Conservation (phyloP, 352 stramenopile genomes). For the Paralagenidium karlingii region DNA sequence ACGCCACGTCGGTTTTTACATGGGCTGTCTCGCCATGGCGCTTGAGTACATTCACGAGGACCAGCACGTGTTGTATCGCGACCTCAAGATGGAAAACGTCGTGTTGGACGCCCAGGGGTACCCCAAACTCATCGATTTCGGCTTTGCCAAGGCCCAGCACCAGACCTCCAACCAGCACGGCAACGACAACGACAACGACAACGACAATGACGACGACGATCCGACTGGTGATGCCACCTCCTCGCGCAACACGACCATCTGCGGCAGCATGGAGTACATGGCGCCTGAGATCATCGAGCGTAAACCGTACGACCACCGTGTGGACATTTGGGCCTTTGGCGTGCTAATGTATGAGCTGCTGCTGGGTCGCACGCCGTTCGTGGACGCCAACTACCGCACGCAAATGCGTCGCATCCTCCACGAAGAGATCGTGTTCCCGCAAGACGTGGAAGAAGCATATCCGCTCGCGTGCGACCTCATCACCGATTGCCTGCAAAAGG, state of each 20-base stretch:
- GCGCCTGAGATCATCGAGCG: slow-evolving; percentile 53
- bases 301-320: slow-evolving; percentile 35
- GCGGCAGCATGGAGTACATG: slow-evolving; percentile 71
- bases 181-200: too few relatives aligned
- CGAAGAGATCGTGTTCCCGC: slow-evolving; percentile 35
- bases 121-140: slow-evolving; percentile 61
- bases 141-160: slow-evolving; percentile 44
- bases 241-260: slow-evolving; percentile 34
- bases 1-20: slow-evolving; percentile 87
- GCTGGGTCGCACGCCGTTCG: slow-evolving; percentile 73
- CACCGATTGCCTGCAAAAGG: slow-evolving; percentile 27
- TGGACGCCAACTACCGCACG: slow-evolving; percentile 56
- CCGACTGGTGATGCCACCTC: slow-evolving; percentile 16
- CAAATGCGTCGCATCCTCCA: slow-evolving; percentile 59
- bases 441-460: slow-evolving; percentile 24
- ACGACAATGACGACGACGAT: too few relatives aligned
- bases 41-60: slow-evolving; percentile 74
- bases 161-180: too few relatives aligned
- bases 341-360: slow-evolving; percentile 66
- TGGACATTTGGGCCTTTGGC: slow-evolving; percentile 66
- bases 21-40: slow-evolving; percentile 86
- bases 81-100: slow-evolving; percentile 84
- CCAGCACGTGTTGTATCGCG: slow-evolving; percentile 53
- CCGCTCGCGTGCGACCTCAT: slow-evolving; percentile 32
- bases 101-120: slow-evolving; percentile 83